Percentiles rank a stretch among this genome's conserved stretches.
phyloP scores from a whole-genome alignment of 2,329 filamentous ascomycete genomes.

The Ploettnerulaceae sp. region DNA sequence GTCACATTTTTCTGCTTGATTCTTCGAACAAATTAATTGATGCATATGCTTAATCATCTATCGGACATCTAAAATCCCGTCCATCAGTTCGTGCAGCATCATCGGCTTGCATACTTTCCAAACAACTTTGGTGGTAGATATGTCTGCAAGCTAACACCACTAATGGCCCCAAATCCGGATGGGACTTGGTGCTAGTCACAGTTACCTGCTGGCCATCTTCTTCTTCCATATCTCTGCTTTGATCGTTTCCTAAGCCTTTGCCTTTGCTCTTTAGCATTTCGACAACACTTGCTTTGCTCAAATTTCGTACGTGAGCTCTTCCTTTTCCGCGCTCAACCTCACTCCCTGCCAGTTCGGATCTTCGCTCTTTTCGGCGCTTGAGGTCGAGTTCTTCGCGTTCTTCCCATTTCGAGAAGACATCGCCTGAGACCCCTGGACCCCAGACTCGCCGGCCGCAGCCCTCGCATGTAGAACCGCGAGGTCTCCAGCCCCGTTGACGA shows the following conservation, averaged over 20 bases:
- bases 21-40: background rate
- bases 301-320: conserved; percentile 36
- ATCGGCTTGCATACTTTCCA: conserved; percentile 59
- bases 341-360: conserved; percentile 32
- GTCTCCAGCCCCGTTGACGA: conserved; percentile 83
- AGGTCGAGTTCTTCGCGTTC: conserved; percentile 49
- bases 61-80: conserved; percentile 34
- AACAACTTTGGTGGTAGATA: conserved; percentile 63
- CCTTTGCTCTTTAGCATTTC: conserved; percentile 22
- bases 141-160: conserved; percentile 67
- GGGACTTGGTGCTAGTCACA: conserved; percentile 35
- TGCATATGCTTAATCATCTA: conserved; percentile 37
- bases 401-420: conserved; percentile 81
- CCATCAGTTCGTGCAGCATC: conserved; percentile 48
- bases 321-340: conserved; percentile 37
- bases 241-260: conserved; percentile 17
- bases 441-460: conserved; percentile 77
- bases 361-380: conserved; percentile 35
- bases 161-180: conserved; percentile 56
- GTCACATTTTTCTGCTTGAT: too few relatives aligned
- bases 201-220: conserved; percentile 31
- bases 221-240: conserved; percentile 34
- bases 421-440: conserved; percentile 77
- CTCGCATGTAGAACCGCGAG: conserved; percentile 81
- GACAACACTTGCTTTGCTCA: conserved; percentile 24